Evolutionary conservation across 2,329 filamentous ascomycete species (phyloP).

Genomic region (Phaeoacremonium minimum): DNA sequence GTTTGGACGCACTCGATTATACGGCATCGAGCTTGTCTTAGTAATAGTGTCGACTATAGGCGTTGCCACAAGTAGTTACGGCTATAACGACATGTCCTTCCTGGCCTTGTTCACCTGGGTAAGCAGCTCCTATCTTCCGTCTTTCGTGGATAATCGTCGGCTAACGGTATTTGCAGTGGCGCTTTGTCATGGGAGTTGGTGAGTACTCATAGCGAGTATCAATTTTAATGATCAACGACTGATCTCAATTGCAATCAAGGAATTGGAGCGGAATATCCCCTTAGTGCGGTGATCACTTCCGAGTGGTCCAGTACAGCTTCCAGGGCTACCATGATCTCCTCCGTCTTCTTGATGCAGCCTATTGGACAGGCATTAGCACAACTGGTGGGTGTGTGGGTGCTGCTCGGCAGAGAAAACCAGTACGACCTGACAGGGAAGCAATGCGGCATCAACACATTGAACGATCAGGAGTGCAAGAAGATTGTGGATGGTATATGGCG

Average conservation of each 20-base stretch:
- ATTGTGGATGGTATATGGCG: slow-evolving; percentile 61
- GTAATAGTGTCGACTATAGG: slow-evolving; percentile 55
- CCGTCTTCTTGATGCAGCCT: slow-evolving; percentile 67
- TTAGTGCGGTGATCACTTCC: slow-evolving; percentile 63
- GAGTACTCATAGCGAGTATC: too few relatives aligned
- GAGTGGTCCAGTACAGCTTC: slow-evolving; percentile 61
- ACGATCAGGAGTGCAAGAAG: slow-evolving; percentile 39
- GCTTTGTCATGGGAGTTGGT: slow-evolving; percentile 51
- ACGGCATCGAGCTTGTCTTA: slow-evolving; percentile 52
- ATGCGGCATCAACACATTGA: slow-evolving; percentile 39
- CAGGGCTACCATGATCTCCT: slow-evolving; percentile 63
- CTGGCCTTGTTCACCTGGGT: slow-evolving; percentile 45
- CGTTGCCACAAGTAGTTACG: slow-evolving; percentile 46
- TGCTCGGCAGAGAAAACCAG: slow-evolving; percentile 38
- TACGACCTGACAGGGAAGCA: slow-evolving; percentile 37
- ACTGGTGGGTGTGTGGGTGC: slow-evolving; percentile 51
- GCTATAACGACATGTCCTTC: slow-evolving; percentile 45
- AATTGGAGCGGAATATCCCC: slow-evolving; percentile 65
- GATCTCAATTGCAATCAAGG: slow-evolving; percentile 35
- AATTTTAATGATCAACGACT: too few relatives aligned
- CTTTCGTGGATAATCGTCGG: background rate
- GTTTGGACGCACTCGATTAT: slow-evolving; percentile 49
- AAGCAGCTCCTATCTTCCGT: slow-evolving; percentile 6
- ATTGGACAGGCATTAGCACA: slow-evolving; percentile 63
- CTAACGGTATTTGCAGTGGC: slow-evolving; percentile 29